These are phyloP conservation scores for Liquidambar formosana DNA, from an alignment of 164 flowering plant genomes.

Conservation along the genomic window DNA sequence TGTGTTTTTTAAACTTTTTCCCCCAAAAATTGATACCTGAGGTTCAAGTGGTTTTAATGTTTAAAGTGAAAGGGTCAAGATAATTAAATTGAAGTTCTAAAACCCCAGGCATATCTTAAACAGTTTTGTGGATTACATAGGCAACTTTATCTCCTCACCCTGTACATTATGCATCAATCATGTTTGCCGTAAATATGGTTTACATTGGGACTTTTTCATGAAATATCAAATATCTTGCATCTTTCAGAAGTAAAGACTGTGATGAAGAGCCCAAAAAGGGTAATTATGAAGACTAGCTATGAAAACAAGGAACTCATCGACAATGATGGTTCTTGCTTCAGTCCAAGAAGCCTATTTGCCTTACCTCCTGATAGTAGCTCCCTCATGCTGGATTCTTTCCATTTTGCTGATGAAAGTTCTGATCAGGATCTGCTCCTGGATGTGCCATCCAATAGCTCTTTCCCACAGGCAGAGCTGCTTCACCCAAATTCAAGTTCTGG, in stretches of 20 bases:
- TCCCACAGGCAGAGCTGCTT: constrained; percentile 90
- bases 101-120: no score
- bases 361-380: constrained; percentile 60
- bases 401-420: constrained; percentile 50
- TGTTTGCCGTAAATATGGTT: background rate
- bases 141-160: background rate
- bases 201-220: background rate
- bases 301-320: constrained; percentile 46
- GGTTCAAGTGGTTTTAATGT: no score
- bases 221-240: constrained; percentile 1
- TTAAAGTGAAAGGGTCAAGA: no score
- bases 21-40: no score
- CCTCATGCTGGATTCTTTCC: constrained; percentile 54
- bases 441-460: constrained; percentile 69
- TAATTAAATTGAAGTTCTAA: no score
- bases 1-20: no score
- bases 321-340: constrained; percentile 53
- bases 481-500: constrained; percentile 42
- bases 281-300: constrained; percentile 30
- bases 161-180: background rate
- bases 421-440: constrained; percentile 87
- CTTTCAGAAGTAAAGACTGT: constrained; percentile 51
- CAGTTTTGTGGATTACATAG: background rate
- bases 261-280: constrained; percentile 56
- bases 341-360: constrained; percentile 69